phyloP scores from a whole-genome alignment of 2,329 filamentous ascomycete species.

The Knufia fluminis region DNA sequence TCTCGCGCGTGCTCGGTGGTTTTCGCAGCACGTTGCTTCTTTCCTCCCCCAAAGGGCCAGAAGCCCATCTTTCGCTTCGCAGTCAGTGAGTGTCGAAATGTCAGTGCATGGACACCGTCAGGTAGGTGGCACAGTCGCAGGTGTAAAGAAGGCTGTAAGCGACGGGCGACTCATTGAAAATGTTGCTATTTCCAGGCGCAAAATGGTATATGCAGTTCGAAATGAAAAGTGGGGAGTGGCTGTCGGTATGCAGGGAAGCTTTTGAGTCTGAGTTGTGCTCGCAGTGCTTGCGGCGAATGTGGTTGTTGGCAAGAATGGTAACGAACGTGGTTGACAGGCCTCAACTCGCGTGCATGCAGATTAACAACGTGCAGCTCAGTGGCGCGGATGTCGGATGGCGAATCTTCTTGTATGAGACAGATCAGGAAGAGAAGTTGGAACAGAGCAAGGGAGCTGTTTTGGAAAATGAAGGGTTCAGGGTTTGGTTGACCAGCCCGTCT shows the following conservation, averaged over 20 bases:
- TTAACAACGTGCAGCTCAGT: background rate
- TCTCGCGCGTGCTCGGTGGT: background rate
- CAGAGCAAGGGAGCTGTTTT: conserved; percentile 8
- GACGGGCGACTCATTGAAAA: conserved; percentile 6
- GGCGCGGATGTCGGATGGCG: conserved; percentile 1
- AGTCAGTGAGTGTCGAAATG: background rate
- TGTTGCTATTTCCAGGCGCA: conserved; percentile 7
- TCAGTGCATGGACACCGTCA: background rate
- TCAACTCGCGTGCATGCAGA: conserved; percentile 1
- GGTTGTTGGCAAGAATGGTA: background rate
- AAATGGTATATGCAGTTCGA: conserved; percentile 3
- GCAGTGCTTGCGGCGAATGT: background rate
- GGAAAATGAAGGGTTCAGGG: conserved; percentile 4
- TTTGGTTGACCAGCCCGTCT: background rate
- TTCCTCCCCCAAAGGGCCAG: conserved; percentile 23
- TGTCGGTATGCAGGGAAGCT: background rate
- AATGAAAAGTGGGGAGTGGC: conserved; percentile 3
- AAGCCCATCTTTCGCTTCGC: conserved; percentile 20
- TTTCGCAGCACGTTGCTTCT: conserved; percentile 12
- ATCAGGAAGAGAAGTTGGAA: conserved; percentile 3
- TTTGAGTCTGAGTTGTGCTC: conserved; percentile 1
- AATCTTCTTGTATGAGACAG: conserved; percentile 1
- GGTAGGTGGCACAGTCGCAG: background rate
- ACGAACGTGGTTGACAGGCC: conserved; percentile 9
- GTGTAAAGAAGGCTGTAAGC: background rate